phyloP scores from a whole-genome alignment of 805 yeast species.

The Cyberlindnera meyerae region DNA sequence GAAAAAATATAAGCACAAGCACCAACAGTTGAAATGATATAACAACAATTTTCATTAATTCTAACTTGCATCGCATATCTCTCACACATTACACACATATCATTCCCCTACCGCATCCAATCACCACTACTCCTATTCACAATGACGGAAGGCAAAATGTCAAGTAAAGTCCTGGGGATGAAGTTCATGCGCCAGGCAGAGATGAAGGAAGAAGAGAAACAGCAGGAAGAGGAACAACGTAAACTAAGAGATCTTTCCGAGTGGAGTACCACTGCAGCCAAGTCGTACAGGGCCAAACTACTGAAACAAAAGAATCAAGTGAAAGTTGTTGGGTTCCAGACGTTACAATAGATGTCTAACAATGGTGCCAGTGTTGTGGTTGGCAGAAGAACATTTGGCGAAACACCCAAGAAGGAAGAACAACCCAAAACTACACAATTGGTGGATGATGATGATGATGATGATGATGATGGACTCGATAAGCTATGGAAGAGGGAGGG shows the following conservation, averaged over 20 bases:
- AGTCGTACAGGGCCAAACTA: constrained; percentile 26
- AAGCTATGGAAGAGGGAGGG: constrained; percentile 24
- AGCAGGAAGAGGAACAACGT: constrained; percentile 31
- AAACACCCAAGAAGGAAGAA: constrained; percentile 17
- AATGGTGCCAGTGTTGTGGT: constrained; percentile 8
- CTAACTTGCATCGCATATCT: no score
- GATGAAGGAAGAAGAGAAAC: constrained; percentile 28
- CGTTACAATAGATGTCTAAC: constrained; percentile 29
- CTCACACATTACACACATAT: not conserved
- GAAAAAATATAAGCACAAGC: no score
- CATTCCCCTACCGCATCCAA: no score
- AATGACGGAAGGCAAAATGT: constrained; percentile 29
- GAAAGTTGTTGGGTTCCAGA: constrained; percentile 37
- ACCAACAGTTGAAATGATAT: no score
- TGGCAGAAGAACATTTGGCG: constrained; percentile 30
- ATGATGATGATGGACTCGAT: constrained; percentile 8
- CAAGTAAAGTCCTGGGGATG: constrained; percentile 79
- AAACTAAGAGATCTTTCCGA: constrained; percentile 40
- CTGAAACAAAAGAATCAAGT: constrained; percentile 27
- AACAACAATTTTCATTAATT: not conserved
- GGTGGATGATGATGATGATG: no score
- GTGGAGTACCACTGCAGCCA: constrained; percentile 26
- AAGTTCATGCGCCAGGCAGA: constrained; percentile 57
- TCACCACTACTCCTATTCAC: no score
- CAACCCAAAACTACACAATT: no score